These are phyloP conservation scores for Escovopsis sp. DNA, from an alignment of 2,329 filamentous ascomycete species.

Conservation along the genomic window DNA sequence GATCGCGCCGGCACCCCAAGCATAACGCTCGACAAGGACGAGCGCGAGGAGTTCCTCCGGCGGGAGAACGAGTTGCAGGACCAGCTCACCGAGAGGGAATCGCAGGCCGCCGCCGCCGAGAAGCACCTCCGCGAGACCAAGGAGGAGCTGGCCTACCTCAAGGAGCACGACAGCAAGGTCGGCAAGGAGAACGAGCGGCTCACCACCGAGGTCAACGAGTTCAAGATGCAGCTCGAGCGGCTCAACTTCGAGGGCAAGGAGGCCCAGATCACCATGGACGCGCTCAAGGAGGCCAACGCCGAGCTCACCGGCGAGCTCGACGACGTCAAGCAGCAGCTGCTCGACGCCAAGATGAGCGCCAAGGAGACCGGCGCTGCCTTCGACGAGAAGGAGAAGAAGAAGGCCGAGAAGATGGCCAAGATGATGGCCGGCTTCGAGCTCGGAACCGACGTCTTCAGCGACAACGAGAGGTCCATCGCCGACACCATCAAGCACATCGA, in stretches of 20 bases:
- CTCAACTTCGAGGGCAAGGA: conserved; percentile 94
- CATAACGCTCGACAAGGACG: conserved; percentile 83
- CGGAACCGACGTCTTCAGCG: conserved; percentile 81
- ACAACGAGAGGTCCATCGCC: conserved; percentile 76
- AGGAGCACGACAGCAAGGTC: conserved; percentile 70
- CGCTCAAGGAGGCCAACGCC: conserved; percentile 85
- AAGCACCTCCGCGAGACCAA: conserved; percentile 69
- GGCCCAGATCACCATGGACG: conserved; percentile 93
- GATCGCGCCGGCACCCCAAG: conserved; percentile 81
- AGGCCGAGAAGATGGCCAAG: conserved; percentile 98
- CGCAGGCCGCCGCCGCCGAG: conserved; percentile 63
- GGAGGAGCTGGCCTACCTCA: conserved; percentile 72
- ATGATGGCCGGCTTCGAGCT: conserved; percentile 99
- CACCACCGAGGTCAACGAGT: conserved; percentile 72
- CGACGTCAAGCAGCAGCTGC: conserved; percentile 87
- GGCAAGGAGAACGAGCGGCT: conserved; percentile 85
- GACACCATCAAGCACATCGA: conserved; percentile 76
- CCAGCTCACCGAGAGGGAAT: conserved; percentile 86
- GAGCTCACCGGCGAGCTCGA: conserved; percentile 88
- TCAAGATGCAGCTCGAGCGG: conserved; percentile 94
- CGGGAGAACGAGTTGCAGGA: conserved; percentile 96
- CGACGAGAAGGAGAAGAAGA: conserved; percentile 97
- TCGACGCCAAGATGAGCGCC: conserved; percentile 92
- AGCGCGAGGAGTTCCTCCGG: conserved; percentile 87
- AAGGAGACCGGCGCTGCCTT: conserved; percentile 82